phyloP scores from a whole-genome alignment of 495 filamentous ascomycete species.

The Penicillium turbatum region DNA sequence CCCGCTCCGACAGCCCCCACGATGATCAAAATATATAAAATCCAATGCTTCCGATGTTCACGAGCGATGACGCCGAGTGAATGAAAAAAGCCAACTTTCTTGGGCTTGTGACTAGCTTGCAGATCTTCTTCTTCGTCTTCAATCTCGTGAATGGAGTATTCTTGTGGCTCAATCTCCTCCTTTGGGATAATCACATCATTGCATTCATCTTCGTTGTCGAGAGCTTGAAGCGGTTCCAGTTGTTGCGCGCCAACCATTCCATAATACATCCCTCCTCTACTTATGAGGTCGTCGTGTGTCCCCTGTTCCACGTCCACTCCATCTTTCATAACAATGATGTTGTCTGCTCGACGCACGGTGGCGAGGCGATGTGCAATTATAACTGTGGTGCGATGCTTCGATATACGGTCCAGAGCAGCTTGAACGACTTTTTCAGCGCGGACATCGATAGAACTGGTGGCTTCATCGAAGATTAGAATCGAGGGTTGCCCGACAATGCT shows the following conservation, averaged over 20 bases:
- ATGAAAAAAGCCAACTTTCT: neutral
- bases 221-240: constrained; percentile 10
- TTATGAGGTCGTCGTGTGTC: constrained; percentile 41
- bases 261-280: constrained; percentile 42
- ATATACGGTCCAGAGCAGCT: constrained; percentile 40
- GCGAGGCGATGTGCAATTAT: constrained; percentile 56
- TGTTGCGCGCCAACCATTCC: constrained; percentile 36
- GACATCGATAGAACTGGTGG: constrained; percentile 50
- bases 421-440: constrained; percentile 46
- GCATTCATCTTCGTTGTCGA: no score
- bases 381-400: constrained; percentile 36
- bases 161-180: constrained; percentile 38
- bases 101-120: constrained; percentile 1
- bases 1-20: constrained; percentile 34
- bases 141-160: neutral
- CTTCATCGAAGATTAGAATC: constrained; percentile 64
- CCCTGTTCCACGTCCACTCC: constrained; percentile 49
- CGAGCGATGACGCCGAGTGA: neutral
- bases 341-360: constrained; percentile 50
- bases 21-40: constrained; percentile 44
- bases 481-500: constrained; percentile 79
- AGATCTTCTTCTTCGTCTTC: constrained; percentile 45
- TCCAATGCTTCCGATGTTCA: constrained; percentile 8
- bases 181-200: no score
- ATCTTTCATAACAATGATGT: constrained; percentile 49